Conservation (phyloP, 2,329 filamentous ascomycete species). For the Colletotrichum godetiae region DNA sequence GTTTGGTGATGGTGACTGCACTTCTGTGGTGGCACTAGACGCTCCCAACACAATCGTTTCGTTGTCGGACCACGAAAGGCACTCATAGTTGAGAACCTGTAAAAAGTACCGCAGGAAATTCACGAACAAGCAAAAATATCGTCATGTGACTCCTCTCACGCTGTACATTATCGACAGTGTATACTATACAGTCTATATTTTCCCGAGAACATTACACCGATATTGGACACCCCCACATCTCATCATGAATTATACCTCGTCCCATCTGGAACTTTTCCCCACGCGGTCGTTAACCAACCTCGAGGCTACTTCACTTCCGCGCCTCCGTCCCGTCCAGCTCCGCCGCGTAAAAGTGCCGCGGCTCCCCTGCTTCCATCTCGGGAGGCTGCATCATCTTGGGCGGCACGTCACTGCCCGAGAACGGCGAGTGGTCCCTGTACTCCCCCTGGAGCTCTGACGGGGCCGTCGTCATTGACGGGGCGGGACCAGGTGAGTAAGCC, state of each 20-base stretch:
- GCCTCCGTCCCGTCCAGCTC: slow-evolving; percentile 30
- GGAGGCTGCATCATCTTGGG: slow-evolving; percentile 21
- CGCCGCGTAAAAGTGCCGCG: slow-evolving; percentile 11
- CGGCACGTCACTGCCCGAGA: not conserved
- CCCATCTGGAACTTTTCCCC: not conserved
- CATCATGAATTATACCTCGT: not conserved
- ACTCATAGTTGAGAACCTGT: too few species aligned
- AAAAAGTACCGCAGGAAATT: too few species aligned
- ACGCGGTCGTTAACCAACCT: too few species aligned
- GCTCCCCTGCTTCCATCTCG: slow-evolving; percentile 22
- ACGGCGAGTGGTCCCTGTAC: slow-evolving; percentile 11
- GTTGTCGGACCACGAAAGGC: too few species aligned
- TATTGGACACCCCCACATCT: not conserved
- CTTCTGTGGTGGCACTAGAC: too few species aligned
- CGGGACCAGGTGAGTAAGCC: slow-evolving; percentile 5
- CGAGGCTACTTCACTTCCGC: slow-evolving; percentile 1
- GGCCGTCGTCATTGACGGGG: slow-evolving; percentile 15
- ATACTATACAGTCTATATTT: not conserved
- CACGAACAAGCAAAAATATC: too few species aligned
- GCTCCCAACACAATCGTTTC: too few species aligned
- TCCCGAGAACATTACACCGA: not conserved
- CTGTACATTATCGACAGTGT: not conserved
- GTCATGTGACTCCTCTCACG: too few species aligned
- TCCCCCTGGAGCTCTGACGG: slow-evolving; percentile 17
- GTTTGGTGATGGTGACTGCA: too few species aligned